phyloP scores from a whole-genome alignment of 148 eudicot species.

The Heliosperma pusillum region DNA sequence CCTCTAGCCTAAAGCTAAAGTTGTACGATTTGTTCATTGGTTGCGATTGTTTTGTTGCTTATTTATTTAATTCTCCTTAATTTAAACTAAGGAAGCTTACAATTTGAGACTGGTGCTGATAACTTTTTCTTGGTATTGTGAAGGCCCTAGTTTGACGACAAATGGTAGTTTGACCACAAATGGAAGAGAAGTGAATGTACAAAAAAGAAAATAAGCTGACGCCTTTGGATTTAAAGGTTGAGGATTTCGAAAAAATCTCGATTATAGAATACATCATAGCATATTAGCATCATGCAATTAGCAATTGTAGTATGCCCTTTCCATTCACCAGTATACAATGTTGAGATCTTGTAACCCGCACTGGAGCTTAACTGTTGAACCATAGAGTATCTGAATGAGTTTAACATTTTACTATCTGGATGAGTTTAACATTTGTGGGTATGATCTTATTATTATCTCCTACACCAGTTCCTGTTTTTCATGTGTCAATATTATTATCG shows the following conservation, averaged over 20 bases:
- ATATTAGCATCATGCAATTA: neutral
- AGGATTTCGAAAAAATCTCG: no score
- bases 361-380: neutral
- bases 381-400: neutral
- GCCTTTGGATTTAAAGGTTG: neutral
- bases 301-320: neutral
- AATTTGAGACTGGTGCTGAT: neutral
- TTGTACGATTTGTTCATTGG: neutral
- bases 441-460: conserved; percentile 14
- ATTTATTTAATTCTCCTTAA: neutral
- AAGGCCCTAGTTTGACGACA: neutral
- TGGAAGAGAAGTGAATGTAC: neutral
- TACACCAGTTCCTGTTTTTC: neutral
- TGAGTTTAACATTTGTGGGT: no score
- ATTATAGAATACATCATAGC: neutral
- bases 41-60: neutral
- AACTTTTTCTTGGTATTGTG: neutral
- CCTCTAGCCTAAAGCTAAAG: no score
- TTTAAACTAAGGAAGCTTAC: neutral
- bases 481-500: neutral
- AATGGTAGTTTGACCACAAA: no score
- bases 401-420: no score
- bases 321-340: neutral
- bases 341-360: neutral
- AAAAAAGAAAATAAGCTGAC: neutral